Base-by-base conservation (phyloP, 2,329 filamentous ascomycete species). In the Sporothrix pseudoabietina region DNA sequence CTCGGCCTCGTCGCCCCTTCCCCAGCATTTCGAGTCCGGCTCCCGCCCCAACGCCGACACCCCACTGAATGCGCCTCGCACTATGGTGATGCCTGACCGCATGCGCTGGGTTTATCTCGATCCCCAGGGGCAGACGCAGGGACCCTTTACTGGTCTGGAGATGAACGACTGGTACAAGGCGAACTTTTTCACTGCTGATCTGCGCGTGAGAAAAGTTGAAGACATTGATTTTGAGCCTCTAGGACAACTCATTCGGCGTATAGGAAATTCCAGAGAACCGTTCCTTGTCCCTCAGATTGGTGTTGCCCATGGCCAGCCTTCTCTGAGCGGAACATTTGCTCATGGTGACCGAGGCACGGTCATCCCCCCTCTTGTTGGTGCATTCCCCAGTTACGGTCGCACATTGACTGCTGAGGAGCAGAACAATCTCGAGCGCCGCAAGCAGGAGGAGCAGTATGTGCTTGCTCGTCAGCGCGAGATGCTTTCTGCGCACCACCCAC, bases 101-200 rank as follows among this genome's bases (percentile, higher is more conserved):
- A 99, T 99, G 94, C 88, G 95, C 78, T 99, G 96, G 96, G 95
- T 98, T 22, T 99, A 99, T 80, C 90, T 97, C 71, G 96, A 99
- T 80, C 96, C 96, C 5, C 93, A 97, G 80, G 94, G 94, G 30
- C 92, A 93, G 75, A 91, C 94, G 6, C 96, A 99, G 80, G 96
- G 96, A 0, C 96, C 96, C 0, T 99, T 96, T 83, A 98, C 94
- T 54, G 96, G 96, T 0, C 84, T 99, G 69, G 96, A 99, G 82
- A 99, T 99, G 96, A 97, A 99, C 77, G 97, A 99, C 78, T 99
- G 96, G 96, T 99, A 98, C 83, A 98, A 98, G 81, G 95, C 94
- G 52, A 94, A 95, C 63, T 99, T 98, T 84, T 99, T 99, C 82
- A 97, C 94, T 0, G 91, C 95, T 0, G 95, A 99, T 78, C 86